phyloP scores from a whole-genome alignment of 2,329 filamentous ascomycete genomes.

The Microdochium trichocladiopsis region DNA sequence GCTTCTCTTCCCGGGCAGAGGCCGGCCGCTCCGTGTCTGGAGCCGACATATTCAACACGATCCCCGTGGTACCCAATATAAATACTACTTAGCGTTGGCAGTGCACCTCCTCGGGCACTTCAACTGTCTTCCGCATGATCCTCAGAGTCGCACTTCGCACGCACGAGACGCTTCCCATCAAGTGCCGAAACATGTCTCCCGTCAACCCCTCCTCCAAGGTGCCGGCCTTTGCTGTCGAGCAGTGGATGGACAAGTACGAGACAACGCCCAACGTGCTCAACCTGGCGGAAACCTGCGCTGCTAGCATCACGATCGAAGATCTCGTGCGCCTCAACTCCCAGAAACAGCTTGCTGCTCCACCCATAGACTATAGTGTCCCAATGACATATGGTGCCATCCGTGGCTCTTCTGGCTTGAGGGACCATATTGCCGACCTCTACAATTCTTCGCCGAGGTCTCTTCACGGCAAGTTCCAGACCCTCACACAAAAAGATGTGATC shows the following conservation, averaged over 20 bases:
- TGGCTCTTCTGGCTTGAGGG: conserved; percentile 57
- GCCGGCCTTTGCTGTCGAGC: conserved; percentile 62
- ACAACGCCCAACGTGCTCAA: conserved; percentile 53
- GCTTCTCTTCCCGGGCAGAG: too few species aligned
- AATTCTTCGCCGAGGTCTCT: conserved; percentile 40
- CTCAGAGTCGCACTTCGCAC: too few species aligned
- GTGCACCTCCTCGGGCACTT: too few species aligned
- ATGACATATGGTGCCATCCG: conserved; percentile 70
- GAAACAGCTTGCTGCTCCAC: conserved; percentile 31
- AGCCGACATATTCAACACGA: too few species aligned
- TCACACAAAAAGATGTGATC: conserved; percentile 53
- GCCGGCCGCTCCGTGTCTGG: too few species aligned
- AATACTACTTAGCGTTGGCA: too few species aligned
- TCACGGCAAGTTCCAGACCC: conserved; percentile 19
- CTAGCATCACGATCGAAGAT: conserved; percentile 66
- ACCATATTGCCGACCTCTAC: conserved; percentile 59
- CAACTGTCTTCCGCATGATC: too few species aligned
- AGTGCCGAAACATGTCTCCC: not conserved
- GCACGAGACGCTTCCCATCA: too few species aligned
- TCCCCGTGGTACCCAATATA: too few species aligned
- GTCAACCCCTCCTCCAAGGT: conserved; percentile 45
- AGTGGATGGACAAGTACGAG: conserved; percentile 60
- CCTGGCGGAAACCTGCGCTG: conserved; percentile 72
- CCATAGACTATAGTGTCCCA: conserved; percentile 45
- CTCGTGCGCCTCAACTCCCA: conserved; percentile 53